Percentiles rank a stretch among this genome's conserved stretches.
Conservation (phyloP, 2,329 filamentous ascomycete genomes). For the Pestalotiopsis fici region DNA sequence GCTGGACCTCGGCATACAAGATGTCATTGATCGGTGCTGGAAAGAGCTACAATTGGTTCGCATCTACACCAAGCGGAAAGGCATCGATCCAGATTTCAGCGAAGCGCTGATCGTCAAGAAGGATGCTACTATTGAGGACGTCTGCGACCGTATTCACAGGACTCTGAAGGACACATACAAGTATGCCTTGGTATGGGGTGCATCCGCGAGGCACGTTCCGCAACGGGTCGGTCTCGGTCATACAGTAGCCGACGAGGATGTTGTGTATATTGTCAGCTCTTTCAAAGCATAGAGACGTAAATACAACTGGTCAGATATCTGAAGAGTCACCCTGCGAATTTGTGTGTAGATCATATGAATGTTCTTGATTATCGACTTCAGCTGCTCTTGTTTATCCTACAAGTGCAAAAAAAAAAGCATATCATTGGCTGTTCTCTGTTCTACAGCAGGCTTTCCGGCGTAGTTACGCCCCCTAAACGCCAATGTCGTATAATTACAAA, state of each 20-base stretch:
- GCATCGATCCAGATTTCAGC: slow-evolving; percentile 81
- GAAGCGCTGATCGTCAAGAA: slow-evolving; percentile 92
- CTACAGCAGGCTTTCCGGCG: no score
- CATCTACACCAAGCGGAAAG: slow-evolving; percentile 96
- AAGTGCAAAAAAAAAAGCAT: not conserved
- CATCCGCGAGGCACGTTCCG: slow-evolving; percentile 90
- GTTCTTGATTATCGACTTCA: slow-evolving; percentile 1
- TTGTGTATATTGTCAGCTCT: slow-evolving; percentile 67
- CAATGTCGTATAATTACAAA: not conserved
- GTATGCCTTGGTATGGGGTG: slow-evolving; percentile 97
- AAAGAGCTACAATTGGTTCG: slow-evolving; percentile 86
- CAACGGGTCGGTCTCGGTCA: slow-evolving; percentile 89
- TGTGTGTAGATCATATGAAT: not conserved
- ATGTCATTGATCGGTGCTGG: slow-evolving; percentile 96
- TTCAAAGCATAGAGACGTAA: slow-evolving; percentile 53
- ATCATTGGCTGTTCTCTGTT: not conserved
- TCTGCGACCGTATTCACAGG: slow-evolving; percentile 93
- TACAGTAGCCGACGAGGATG: slow-evolving; percentile 70
- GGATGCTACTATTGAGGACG: slow-evolving; percentile 90
- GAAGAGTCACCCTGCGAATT: not conserved
- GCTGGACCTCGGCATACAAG: slow-evolving; percentile 86
- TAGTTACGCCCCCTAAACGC: not conserved
- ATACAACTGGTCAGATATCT: not conserved
- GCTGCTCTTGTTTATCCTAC: slow-evolving; percentile 1
- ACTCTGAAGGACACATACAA: slow-evolving; percentile 98